Base-by-base conservation (phyloP, 2,329 filamentous ascomycete genomes). In the Aspergillus hortae region DNA sequence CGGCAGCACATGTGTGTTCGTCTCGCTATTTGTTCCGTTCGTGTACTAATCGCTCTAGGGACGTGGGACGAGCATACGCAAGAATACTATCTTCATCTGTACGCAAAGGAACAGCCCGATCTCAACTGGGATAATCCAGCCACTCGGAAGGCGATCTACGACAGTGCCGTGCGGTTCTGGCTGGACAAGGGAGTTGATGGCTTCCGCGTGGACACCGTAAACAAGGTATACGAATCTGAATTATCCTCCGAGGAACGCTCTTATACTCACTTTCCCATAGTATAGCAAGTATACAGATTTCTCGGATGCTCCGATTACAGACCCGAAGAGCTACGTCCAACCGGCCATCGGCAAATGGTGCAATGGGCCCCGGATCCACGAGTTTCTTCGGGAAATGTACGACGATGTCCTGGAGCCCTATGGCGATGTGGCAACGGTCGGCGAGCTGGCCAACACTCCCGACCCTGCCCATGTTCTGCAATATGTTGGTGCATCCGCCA, bases 11-110 rank as follows among this genome's bases (percentile, higher is more conserved):
- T 90, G 87, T 52, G 38, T 27, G 23, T 32, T 17, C 25, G 3
- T 12, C 3, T 5, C 42, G 2, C 27, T 6, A 19, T 11, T 41
- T 15, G 12, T 17, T 4, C n/a, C 35, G 4, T 7, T 15, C 27
- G 3, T 9, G 27, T 17, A 4, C 6, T 25, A 27, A 11, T 32
- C 27, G 11, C 0, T 23, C 1, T 17, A 52, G 49, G 49, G 87
- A 77, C 82, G 47, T 90, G 82, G 77, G 86, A 89, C 60, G 82
- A 87, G 59, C 65, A 69, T 9, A 87, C 85, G 0, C 75, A 80
- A 49, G 85, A 90, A 66, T 90, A 89, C 66, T 90, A 88, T 62
- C 79, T 90, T 0, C 83, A 87, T 55, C 77, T 92, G 15, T 92
- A 89, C 67, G 82, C 83, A 9, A 80, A 79, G 15, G 81, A 87